Evolutionary conservation across 2,329 filamentous ascomycete species (phyloP).

Genomic region (Dactylellina cionopaga): DNA sequence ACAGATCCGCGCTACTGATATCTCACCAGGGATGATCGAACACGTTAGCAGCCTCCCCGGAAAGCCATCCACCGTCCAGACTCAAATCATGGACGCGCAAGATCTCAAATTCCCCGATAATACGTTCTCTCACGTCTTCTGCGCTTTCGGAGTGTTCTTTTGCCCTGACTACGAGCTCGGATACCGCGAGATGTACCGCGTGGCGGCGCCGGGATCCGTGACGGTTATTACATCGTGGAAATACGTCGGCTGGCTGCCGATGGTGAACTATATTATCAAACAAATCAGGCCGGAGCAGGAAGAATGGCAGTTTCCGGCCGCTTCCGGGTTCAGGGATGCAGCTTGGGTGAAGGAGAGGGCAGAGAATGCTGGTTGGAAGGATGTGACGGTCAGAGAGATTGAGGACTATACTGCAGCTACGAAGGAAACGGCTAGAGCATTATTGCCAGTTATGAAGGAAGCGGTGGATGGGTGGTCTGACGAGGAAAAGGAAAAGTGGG

Average conservation of each 20-base stretch:
- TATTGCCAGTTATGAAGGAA: slow-evolving; percentile 17
- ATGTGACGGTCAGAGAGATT: slow-evolving; percentile 29
- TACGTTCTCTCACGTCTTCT: slow-evolving; percentile 42
- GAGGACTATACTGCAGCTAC: slow-evolving; percentile 19
- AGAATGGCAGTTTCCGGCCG: slow-evolving; percentile 27
- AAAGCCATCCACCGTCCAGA: slow-evolving; percentile 22
- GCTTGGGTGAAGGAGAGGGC: slow-evolving; percentile 37
- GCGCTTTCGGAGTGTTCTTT: slow-evolving; percentile 46
- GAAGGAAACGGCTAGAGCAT: slow-evolving; percentile 4
- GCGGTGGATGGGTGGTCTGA: slow-evolving; percentile 35
- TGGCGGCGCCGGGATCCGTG: slow-evolving; percentile 36
- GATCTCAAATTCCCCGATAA: slow-evolving; percentile 31
- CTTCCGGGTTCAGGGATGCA: slow-evolving; percentile 25
- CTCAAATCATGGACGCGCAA: slow-evolving; percentile 39
- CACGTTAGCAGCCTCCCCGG: slow-evolving; percentile 10
- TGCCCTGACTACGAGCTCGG: slow-evolving; percentile 43
- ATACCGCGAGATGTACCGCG: slow-evolving; percentile 47
- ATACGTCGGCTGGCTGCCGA: slow-evolving; percentile 30
- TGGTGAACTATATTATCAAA: slow-evolving; percentile 29
- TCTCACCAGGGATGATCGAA: slow-evolving; percentile 41
- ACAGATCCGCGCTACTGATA: slow-evolving; percentile 29
- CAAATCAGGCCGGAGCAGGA: slow-evolving; percentile 33
- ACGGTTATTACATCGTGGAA: slow-evolving; percentile 45
- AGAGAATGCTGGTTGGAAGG: slow-evolving; percentile 33
- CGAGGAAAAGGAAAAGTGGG: slow-evolving; percentile 23